Evolutionary conservation across 202 grass and related monocot species (phyloP), one percentile per base, ranked within the genome.

Genomic region (Setaria italica): DNA sequence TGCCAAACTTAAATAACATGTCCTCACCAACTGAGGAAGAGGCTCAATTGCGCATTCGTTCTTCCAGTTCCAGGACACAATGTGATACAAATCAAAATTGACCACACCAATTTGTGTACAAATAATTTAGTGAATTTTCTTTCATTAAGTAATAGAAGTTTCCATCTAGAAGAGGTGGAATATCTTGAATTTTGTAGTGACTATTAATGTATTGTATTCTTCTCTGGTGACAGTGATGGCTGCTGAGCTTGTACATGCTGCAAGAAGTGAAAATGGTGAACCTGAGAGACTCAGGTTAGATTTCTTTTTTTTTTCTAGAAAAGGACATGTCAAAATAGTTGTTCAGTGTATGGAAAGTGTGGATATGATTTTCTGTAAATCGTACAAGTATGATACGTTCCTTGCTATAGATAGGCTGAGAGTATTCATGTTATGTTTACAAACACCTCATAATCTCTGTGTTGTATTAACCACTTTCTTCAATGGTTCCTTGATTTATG

Each of bases 221-320:
- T 62, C 65, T 78, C 19, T 77, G 34, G 12, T 62, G 71, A 89
- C 91, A 98, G 93, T 98, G 68, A 98, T 98, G 93, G 91, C 95
- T 71, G 91, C 95, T 42, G 95, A 94, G 68, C 91, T 95, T 80
- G 95, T 94, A n/a, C 63, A 17, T 84, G 76, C 70, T 70, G 90
- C 91, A 6, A 89, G 89, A 83, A 89, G 75, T 84, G 89, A 94
- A 92, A 87, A 91, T 54, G 5, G 78, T 15, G 88, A 94, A 70
- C 93, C 91, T 74, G 91, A 98, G 70, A 94, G 95, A 90, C 66
- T 98, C 90, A 95, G 95, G 95, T 98, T 89, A 98, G 91, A 84
- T 41, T 77, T 85, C 19, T 21, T 83, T 41, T 12, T 80, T 41
- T 12, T 80, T 75, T 35, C 15, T 84, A 10, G 21, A 88, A 41